Evolutionary conservation across 306 rosid genomes (phyloP).

Genomic region (Crotalaria pallida): DNA sequence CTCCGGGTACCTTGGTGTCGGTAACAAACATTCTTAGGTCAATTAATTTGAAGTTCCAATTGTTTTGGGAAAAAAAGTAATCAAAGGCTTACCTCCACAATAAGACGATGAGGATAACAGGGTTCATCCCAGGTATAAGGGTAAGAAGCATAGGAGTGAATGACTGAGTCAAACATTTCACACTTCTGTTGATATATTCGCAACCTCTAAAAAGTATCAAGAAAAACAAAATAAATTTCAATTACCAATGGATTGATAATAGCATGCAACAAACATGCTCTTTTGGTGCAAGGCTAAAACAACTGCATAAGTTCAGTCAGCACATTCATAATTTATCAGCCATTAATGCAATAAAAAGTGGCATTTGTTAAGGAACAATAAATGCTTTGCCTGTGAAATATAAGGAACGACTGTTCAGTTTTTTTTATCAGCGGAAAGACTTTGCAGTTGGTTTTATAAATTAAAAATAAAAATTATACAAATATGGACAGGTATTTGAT

Average conservation of each 20-base stretch:
- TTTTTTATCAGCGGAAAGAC: too few species aligned
- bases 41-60: conserved; percentile 18
- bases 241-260: neutral
- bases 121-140: conserved; percentile 98
- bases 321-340: neutral
- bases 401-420: neutral
- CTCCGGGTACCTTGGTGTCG: conserved; percentile 80
- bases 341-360: neutral
- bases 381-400: neutral
- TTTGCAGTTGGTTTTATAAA: neutral
- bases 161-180: conserved; percentile 75
- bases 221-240: conserved; percentile 10
- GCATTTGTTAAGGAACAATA: neutral
- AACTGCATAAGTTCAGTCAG: neutral
- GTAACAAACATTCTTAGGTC: conserved; percentile 3
- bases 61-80: neutral
- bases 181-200: conserved; percentile 89
- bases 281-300: neutral
- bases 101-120: conserved; percentile 82
- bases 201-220: conserved; percentile 57
- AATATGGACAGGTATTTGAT: neutral
- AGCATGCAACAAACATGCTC: neutral
- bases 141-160: conserved; percentile 70
- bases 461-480: neutral
- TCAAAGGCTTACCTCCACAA: conserved; percentile 57